phyloP scores from a whole-genome alignment of 192 early-diverging fungal species.

The Umbelopsis isabellina region DNA sequence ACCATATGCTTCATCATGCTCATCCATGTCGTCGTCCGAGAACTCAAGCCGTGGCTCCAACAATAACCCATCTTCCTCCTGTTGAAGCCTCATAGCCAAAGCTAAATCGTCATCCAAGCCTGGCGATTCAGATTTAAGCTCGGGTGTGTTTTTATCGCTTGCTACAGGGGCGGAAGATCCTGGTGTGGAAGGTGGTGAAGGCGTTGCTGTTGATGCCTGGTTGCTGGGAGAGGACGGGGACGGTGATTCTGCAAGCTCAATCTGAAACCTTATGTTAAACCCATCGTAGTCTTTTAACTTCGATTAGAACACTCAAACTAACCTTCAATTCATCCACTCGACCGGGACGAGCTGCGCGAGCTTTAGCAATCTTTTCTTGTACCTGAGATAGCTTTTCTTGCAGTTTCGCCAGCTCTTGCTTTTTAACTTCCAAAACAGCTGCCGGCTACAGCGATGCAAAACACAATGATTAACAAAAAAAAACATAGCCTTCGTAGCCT shows the following conservation, averaged over 20 bases:
- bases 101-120: conserved; percentile 30
- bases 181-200: conserved; percentile 10
- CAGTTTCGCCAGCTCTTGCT: conserved; percentile 61
- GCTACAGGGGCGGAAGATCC: conserved; percentile 8
- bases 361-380: conserved; percentile 55
- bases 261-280: neutral
- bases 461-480: neutral
- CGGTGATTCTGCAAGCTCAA: neutral
- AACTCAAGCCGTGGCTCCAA: neutral
- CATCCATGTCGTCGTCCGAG: conserved; percentile 22
- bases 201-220: neutral
- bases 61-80: conserved; percentile 29
- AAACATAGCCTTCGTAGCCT: neutral
- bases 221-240: neutral
- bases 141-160: conserved; percentile 1
- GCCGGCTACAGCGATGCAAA: conserved; percentile 30
- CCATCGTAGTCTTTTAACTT: neutral
- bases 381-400: conserved; percentile 63
- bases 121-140: neutral
- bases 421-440: conserved; percentile 61
- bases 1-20: conserved; percentile 25
- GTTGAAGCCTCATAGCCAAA: conserved; percentile 31
- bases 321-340: conserved; percentile 36
- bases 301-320: neutral
- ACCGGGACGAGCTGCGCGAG: conserved; percentile 33